Percentiles rank a stretch among this genome's conserved stretches.
Conservation (phyloP, 306 rosid species). For the Sicyos baderoa region DNA sequence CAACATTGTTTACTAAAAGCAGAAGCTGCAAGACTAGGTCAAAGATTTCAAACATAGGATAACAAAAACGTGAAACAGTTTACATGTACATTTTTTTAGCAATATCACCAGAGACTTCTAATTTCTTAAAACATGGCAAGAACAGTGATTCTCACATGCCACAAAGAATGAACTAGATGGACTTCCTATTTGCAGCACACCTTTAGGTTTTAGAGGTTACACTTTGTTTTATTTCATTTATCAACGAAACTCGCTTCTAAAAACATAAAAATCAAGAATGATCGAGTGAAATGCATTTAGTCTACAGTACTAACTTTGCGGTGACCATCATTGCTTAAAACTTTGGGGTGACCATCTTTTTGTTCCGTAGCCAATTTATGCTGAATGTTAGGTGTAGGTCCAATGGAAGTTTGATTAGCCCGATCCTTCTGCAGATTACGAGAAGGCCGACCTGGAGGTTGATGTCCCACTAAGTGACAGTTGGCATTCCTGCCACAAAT, state of each 20-base stretch:
- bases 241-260: too few relatives aligned
- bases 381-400: slow-evolving; percentile 24
- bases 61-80: not conserved
- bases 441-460: slow-evolving; percentile 24
- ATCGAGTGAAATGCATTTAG: slow-evolving; percentile 19
- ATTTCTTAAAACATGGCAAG: slow-evolving; percentile 4
- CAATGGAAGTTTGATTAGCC: slow-evolving; percentile 24
- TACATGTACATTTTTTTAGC: not conserved
- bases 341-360: slow-evolving; percentile 17
- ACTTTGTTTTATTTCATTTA: too few relatives aligned
- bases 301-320: slow-evolving; percentile 21
- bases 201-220: too few relatives aligned
- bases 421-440: slow-evolving; percentile 29
- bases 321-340: slow-evolving; percentile 10
- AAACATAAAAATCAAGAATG: not conserved
- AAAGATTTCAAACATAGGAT: not conserved
- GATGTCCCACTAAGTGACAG: slow-evolving; percentile 72
- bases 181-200: too few relatives aligned
- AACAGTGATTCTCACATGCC: slow-evolving; percentile 12
- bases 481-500: slow-evolving; percentile 59
- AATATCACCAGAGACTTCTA: not conserved
- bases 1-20: not conserved
- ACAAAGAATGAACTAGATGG: not conserved
- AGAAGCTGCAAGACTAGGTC: slow-evolving; percentile 11
- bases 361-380: slow-evolving; percentile 30